phyloP scores from a whole-genome alignment of 2,329 filamentous ascomycete genomes.

The Colletotrichum truncatum region DNA sequence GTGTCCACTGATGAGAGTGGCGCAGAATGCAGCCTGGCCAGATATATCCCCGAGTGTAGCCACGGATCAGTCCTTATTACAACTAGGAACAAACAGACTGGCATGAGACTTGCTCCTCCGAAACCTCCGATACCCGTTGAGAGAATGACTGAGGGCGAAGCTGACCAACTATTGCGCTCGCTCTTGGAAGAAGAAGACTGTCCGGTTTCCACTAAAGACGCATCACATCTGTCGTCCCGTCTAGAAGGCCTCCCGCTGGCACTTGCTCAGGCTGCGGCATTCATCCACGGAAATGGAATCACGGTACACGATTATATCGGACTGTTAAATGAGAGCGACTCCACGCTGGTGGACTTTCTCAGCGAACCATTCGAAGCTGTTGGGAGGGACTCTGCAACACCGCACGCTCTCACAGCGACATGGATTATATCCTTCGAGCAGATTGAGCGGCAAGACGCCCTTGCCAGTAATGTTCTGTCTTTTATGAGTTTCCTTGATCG shows the following conservation, averaged over 20 bases:
- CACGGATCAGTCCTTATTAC: conserved; percentile 43
- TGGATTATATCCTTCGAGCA: conserved; percentile 41
- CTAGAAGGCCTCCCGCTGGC: conserved; percentile 45
- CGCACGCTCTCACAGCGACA: conserved; percentile 37
- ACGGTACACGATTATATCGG: conserved; percentile 36
- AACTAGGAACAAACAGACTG: conserved; percentile 43
- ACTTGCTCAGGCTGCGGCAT: conserved; percentile 43
- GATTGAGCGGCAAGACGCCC: conserved; percentile 40
- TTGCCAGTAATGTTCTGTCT: conserved; percentile 51
- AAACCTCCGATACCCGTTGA: conserved; percentile 35
- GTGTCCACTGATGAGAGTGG: neutral
- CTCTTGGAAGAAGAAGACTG: conserved; percentile 32
- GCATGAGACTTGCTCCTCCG: conserved; percentile 34
- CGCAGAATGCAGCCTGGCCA: neutral
- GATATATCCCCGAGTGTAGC: conserved; percentile 38
- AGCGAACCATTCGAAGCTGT: conserved; percentile 41
- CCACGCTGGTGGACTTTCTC: conserved; percentile 33
- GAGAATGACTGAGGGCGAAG: conserved; percentile 39
- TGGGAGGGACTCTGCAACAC: conserved; percentile 37
- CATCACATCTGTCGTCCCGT: conserved; percentile 34
- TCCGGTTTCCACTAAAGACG: neutral
- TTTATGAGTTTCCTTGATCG: conserved; percentile 56
- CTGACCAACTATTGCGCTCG: conserved; percentile 34
- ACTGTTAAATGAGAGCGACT: conserved; percentile 35
- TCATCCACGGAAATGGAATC: conserved; percentile 42